Evolutionary conservation across 768 basidiomycete species (phyloP), one percentile per base, ranked within the genome.

Genomic region (Boletus rufocinnamomeus): DNA sequence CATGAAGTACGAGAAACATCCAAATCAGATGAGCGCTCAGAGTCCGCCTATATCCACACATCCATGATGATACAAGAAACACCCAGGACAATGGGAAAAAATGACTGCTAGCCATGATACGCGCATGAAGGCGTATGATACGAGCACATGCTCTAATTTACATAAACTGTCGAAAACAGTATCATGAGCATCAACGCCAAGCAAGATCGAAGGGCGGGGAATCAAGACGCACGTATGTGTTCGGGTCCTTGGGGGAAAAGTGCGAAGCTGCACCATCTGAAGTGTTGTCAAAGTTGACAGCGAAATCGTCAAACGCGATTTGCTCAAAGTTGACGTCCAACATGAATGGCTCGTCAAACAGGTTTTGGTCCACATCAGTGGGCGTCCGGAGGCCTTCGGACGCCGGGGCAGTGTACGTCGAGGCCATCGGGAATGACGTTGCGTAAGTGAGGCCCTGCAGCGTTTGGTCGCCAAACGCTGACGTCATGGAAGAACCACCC

Each of bases 181-280:
- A 17, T 19, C 41, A 25, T 69, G 48, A 69, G 64, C 46, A 41
- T 37, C 28, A 30, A 58, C 21, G 46, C 27, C 46, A 52, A 47
- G 30, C 25, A 7, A 9, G 3, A 14, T 16, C 7, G 2, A 23
- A 52, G 7, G 35, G 8, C 50, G 8, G 37, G 11, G 3, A 2
- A 47, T 43, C 9, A 54, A 37, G 30, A 74, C 75, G 69, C 63
- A 71, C 76, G 66, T 73, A 78, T 56, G 70, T 69, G 50, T 69
- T 72, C 7, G 74, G 57, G 25, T 74, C 73, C 19, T 62, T 50
- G 8, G 74, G 62, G 54, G 68, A 73, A 59, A 70, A 73, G 25
- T 69, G 56, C 4, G 74, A 64, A 2, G 69, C 56, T 25, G 74
- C 65, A 2, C 66, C 62, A 45, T 68, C 52, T 6, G 43, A 25